These are phyloP conservation scores for Colletotrichum zoysiae DNA, from an alignment of 2,329 filamentous ascomycete genomes.

Conservation along the genomic window DNA sequence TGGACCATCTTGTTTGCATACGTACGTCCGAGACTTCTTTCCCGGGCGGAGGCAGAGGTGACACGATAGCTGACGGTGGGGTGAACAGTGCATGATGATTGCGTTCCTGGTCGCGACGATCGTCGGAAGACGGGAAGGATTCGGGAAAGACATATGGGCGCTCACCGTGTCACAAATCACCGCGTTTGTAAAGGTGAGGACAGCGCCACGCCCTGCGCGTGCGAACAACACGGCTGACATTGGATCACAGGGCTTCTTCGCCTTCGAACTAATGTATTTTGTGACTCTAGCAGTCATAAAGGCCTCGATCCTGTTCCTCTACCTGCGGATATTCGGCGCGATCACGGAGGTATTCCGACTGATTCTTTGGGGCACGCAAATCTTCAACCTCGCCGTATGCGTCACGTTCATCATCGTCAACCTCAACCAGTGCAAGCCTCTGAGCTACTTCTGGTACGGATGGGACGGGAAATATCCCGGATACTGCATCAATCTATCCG, in stretches of 20 bases:
- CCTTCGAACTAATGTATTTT: slow-evolving; percentile 30
- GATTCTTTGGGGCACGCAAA: slow-evolving; percentile 43
- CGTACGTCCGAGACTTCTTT: not conserved
- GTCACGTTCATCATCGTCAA: slow-evolving; percentile 51
- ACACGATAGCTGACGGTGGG: not conserved
- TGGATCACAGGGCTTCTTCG: slow-evolving; percentile 23
- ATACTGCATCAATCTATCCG: slow-evolving; percentile 25
- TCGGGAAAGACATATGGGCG: slow-evolving; percentile 34
- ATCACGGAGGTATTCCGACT: slow-evolving; percentile 44
- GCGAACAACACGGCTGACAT: not conserved
- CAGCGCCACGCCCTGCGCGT: accelerated
- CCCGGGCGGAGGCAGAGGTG: not conserved
- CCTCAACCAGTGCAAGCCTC: slow-evolving; percentile 46
- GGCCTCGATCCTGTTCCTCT: slow-evolving; percentile 53
- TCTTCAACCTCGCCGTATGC: slow-evolving; percentile 33
- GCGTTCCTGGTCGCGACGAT: slow-evolving; percentile 22
- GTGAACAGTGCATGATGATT: slow-evolving; percentile 26
- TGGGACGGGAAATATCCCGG: slow-evolving; percentile 29
- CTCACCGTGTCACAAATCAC: slow-evolving; percentile 24
- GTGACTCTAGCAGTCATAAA: slow-evolving; percentile 55
- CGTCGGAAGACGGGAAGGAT: not conserved
- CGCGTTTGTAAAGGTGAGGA: slow-evolving; percentile 6
- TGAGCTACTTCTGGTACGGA: slow-evolving; percentile 35
- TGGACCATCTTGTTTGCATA: slow-evolving; percentile 32
- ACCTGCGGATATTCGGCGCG: slow-evolving; percentile 53